phyloP scores from a whole-genome alignment of 768 basidiomycete species.

The Boletus reticulatus region DNA sequence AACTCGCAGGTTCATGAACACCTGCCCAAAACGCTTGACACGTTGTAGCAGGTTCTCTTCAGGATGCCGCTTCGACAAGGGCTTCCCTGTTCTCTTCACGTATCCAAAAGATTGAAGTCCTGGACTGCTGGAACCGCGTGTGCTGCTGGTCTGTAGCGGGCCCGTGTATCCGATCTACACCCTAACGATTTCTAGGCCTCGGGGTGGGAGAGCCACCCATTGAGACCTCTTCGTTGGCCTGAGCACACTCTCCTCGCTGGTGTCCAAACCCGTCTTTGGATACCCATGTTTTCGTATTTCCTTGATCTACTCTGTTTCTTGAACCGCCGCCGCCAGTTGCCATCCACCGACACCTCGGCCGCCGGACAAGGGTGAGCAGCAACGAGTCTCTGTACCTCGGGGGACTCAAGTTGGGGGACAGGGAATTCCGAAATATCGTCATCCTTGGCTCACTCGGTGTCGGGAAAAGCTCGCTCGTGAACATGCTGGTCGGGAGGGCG shows the following conservation, averaged over 20 bases:
- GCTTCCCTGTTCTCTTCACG: not conserved
- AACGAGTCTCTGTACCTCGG: not conserved
- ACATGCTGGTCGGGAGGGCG: slow-evolving; percentile 31
- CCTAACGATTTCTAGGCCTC: not conserved
- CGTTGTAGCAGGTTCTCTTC: slow-evolving; percentile 8
- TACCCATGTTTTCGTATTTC: not conserved
- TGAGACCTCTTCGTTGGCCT: not conserved
- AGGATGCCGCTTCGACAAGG: not conserved
- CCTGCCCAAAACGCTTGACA: not conserved
- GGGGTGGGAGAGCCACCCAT: not conserved
- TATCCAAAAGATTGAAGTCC: not conserved
- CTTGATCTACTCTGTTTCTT: not conserved
- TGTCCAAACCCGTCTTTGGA: not conserved
- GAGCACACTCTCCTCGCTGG: not conserved
- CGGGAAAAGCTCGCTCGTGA: slow-evolving; percentile 42
- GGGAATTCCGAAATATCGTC: slow-evolving; percentile 14
- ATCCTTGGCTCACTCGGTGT: slow-evolving; percentile 28
- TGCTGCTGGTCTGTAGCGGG: not conserved
- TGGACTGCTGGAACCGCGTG: not conserved
- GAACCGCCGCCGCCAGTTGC: not conserved
- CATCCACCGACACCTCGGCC: not conserved
- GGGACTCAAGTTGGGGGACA: not conserved
- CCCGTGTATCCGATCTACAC: not conserved
- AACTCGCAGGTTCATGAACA: not conserved
- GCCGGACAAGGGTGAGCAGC: slow-evolving; percentile 8